These are phyloP conservation scores for Omphalea diandra DNA, from an alignment of 441 rosid genomes.

Conservation along the genomic window DNA sequence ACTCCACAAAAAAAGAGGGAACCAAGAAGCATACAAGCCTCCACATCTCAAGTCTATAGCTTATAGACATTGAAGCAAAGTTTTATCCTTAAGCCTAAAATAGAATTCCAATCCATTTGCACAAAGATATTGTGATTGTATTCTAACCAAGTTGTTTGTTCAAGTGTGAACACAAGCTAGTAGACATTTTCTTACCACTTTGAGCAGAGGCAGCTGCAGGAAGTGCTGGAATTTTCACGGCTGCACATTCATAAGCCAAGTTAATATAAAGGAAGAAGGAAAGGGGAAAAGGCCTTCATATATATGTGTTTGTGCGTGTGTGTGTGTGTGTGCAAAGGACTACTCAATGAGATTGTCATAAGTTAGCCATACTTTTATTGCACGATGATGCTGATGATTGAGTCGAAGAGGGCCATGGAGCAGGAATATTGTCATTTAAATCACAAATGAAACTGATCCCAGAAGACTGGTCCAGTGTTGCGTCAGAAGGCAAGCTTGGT, in stretches of 20 bases:
- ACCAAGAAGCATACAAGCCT: too few relatives aligned
- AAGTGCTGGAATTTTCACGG: constrained; percentile 79
- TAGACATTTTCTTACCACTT: constrained; percentile 42
- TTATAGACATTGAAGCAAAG: background rate
- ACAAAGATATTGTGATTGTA: background rate
- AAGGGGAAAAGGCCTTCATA: background rate
- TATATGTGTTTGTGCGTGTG: too few relatives aligned
- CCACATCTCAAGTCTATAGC: background rate
- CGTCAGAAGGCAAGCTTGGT: constrained; percentile 96
- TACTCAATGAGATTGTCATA: background rate
- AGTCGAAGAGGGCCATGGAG: constrained; percentile 84
- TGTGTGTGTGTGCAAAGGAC: background rate
- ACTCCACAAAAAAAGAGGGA: background rate
- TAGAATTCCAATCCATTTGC: background rate
- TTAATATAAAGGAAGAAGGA: background rate
- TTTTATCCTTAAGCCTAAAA: background rate
- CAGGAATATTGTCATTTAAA: constrained; percentile 93
- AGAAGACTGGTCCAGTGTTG: constrained; percentile 64
- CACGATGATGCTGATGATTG: constrained; percentile 63
- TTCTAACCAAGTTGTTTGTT: background rate
- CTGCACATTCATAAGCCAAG: constrained; percentile 36
- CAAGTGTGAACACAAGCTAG: background rate
- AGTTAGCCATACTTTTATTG: constrained; percentile 53
- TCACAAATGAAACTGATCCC: constrained; percentile 95
- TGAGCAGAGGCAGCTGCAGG: constrained; percentile 88